Evolutionary conservation across 305 asterid species (phyloP).

Genomic region (Fraxinus paxiana): DNA sequence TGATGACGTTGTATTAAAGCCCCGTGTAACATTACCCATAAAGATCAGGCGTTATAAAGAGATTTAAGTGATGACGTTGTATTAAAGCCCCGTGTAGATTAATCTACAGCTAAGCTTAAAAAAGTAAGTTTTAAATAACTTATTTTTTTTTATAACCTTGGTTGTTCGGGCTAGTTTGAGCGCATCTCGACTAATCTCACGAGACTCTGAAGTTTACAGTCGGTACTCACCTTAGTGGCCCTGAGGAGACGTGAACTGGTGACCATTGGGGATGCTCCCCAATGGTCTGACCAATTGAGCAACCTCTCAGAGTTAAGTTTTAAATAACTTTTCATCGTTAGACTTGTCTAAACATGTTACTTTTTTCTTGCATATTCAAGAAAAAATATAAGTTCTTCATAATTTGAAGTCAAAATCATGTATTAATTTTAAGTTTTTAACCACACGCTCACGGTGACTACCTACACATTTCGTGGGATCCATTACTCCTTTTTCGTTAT

Average conservation of each 20-base stretch:
- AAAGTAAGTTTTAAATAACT: not conserved
- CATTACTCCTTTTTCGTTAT: not conserved
- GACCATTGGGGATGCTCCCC: too few relatives aligned
- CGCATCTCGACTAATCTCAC: too few relatives aligned
- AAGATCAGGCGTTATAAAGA: not conserved
- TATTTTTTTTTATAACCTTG: too few relatives aligned
- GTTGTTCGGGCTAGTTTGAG: too few relatives aligned
- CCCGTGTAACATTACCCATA: constrained; percentile 36
- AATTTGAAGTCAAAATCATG: not conserved
- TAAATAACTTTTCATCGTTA: not conserved
- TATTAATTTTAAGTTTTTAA: not conserved
- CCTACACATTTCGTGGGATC: not conserved
- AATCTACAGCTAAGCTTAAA: not conserved
- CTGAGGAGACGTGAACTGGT: too few relatives aligned
- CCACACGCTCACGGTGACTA: not conserved
- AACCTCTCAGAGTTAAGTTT: too few relatives aligned
- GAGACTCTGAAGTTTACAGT: too few relatives aligned
- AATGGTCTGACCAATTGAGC: too few relatives aligned
- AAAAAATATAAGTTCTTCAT: not conserved
- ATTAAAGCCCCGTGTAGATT: not conserved
- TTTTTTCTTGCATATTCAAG: not conserved
- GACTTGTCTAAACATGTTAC: not conserved
- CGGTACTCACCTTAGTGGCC: too few relatives aligned
- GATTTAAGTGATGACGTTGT: not conserved
- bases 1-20: not conserved